Conservation (phyloP, 2,329 filamentous ascomycete genomes). For the Cryphonectria parasitica region DNA sequence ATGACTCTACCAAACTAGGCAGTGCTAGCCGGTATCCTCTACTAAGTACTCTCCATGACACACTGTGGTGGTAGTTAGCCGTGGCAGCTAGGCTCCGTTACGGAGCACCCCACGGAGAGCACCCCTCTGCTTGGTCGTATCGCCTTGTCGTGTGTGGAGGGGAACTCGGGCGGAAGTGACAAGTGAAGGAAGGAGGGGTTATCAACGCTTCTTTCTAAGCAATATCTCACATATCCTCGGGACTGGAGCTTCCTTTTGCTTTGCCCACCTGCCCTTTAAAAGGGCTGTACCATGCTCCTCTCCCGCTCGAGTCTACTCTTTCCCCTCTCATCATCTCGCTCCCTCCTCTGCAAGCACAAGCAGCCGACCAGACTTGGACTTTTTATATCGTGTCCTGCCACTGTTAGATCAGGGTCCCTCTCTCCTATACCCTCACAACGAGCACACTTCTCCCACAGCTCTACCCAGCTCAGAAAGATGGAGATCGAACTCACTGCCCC, state of each 20-base stretch:
- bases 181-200: background rate
- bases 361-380: background rate
- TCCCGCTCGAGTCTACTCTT: background rate
- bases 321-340: conserved; percentile 7
- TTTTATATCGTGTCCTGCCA: background rate
- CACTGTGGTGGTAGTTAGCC: background rate
- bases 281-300: background rate
- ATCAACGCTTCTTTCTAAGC: background rate
- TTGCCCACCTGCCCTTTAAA: background rate
- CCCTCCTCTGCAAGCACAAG: background rate
- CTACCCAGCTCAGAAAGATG: conserved; percentile 31
- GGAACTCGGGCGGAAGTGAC: background rate
- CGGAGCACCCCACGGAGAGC: background rate
- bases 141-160: background rate
- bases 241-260: background rate
- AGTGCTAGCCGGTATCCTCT: background rate
- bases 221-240: background rate
- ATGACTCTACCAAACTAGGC: conserved; percentile 10
- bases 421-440: conserved; percentile 1
- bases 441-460: conserved; percentile 13
- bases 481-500: conserved; percentile 70
- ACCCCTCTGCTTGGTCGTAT: background rate
- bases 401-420: background rate
- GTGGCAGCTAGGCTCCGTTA: background rate
- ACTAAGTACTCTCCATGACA: background rate